Evolutionary conservation across 2,329 filamentous ascomycete genomes (phyloP).

Genomic region (Podosphaera xanthii): DNA sequence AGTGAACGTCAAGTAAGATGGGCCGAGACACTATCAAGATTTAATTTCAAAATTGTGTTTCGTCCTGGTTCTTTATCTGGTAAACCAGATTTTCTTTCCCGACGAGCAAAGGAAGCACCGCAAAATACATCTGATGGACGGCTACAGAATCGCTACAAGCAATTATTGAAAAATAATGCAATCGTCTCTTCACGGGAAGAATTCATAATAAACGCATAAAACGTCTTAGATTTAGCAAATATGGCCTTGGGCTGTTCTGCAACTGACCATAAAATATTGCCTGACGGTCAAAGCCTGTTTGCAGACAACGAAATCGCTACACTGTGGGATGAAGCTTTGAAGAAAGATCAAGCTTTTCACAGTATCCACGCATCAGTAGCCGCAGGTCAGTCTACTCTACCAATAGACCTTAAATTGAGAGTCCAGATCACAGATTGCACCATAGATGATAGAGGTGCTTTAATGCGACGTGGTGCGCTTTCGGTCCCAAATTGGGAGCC

Average conservation of each 20-base stretch:
- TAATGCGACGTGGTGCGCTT: background rate
- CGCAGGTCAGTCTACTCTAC: background rate
- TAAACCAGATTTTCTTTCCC: background rate
- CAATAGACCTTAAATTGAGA: constrained; percentile 1
- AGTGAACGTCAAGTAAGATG: constrained; percentile 1
- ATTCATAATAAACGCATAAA: constrained; percentile 1
- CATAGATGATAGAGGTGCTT: constrained; percentile 1
- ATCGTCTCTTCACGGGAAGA: background rate
- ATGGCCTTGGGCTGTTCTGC: background rate
- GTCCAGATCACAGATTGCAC: background rate
- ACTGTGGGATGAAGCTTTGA: background rate
- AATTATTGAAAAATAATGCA: background rate
- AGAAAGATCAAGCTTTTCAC: constrained; percentile 1
- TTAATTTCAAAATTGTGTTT: constrained; percentile 1
- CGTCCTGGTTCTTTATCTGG: background rate
- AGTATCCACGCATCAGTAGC: background rate
- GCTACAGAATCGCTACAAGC: background rate
- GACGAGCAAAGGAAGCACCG: background rate
- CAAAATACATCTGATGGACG: background rate
- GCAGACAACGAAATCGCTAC: background rate
- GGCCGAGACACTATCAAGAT: background rate
- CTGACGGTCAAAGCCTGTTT: background rate
- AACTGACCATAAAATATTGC: background rate
- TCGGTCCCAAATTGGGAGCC: background rate
- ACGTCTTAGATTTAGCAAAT: background rate